Base-by-base conservation (phyloP, 345 rosid species). In the Cardamine occulta region DNA sequence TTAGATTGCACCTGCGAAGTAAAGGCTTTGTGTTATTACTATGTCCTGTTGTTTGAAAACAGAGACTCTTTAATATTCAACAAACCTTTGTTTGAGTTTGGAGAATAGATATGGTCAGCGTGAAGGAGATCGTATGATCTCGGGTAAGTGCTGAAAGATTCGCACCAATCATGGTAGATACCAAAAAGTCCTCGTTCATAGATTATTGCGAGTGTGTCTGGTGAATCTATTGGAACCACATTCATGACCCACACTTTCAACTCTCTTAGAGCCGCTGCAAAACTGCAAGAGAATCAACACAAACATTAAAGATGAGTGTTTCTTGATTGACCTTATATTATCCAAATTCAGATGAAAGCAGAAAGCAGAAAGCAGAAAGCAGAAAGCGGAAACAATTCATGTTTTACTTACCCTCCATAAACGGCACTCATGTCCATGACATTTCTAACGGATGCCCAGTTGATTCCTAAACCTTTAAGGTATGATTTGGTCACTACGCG, bases 381-480 rank as follows among this genome's bases (percentile, higher is more conserved):
- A 26, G 60, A 28, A 15, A 55, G 45, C 15, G 45, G 6, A 59
- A 18, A 26, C 6, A 34, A 66, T 28, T 14, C 24, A 29, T 11
- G 65, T 31, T 63, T 49, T 45, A 66, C 89, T 85, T 86, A 89
- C 98, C 98, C 98, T 85, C 98, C 98, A 66, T 95, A 95, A 68
- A 90, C 81, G 56, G 98, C 74, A 81, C 89, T 88, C 98, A 95
- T 92, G 94, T 92, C 99, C 98, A 95, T 95, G 73, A 86, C 94
- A 81, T 87, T 92, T 76, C 99, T 85, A 66, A 92, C 94, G 32
- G 81, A 17, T 73, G 85, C 82, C 99, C 98, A 92, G 84, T 91
- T 86, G 63, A 95, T 86, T 66, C 97, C 98, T 66, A 95, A 63
- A 44, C 97, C 98, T 54, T 73, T 90, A 42, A 89, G 74, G 80